Base-by-base conservation (phyloP, 371 early-diverging fungal genomes). In the Mortierella polycephala region DNA sequence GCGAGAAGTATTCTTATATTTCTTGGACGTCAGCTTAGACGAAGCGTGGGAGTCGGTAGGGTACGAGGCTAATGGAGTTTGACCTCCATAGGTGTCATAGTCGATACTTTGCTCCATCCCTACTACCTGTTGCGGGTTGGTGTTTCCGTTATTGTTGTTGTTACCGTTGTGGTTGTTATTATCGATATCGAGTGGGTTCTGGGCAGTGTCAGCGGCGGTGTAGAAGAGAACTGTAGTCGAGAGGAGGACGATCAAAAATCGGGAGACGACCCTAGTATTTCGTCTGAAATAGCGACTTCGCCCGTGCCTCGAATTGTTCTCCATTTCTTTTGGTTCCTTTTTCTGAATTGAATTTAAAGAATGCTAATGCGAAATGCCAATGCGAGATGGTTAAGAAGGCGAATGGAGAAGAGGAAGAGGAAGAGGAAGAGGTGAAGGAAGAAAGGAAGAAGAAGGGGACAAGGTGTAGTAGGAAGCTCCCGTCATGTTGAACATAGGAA, bases 51-150 rank as follows among this genome's bases (percentile, higher is more conserved):
- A 41, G 8, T 23, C n/a, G 41, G 51, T n/a, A 10, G 62, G 23
- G 51, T 75, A 75, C 11, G 62, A 50, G 0, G 53, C 20, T 9
- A 57, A 42, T 0, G 75, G 75, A 10, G 6, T 56, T 1, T 20
- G 44, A 42, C 69, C 62, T 14, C 41, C 49, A 46, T 67, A 75
- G 21, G 65, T 65, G 23, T 75, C 30, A 6, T 14, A 37, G 39
- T 75, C 71, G 54, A 75, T n/a, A 42, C 70, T 42, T 47, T 75
- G 76, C 7, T 59, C 1, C 37, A 37, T 39, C 12, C 40, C 9
- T 5, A 39, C 8, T 4, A 51, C 42, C 49, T 75, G 76, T 23
- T 75, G 76, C 6, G 75, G 75, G 50, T 74, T 74, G 12, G 23
- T 5, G 7, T 53, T 47, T 7, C 23, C 39, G 30, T 54, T 46